phyloP scores from a whole-genome alignment of 2,329 filamentous ascomycete species.

The Trichoderma sp. region DNA sequence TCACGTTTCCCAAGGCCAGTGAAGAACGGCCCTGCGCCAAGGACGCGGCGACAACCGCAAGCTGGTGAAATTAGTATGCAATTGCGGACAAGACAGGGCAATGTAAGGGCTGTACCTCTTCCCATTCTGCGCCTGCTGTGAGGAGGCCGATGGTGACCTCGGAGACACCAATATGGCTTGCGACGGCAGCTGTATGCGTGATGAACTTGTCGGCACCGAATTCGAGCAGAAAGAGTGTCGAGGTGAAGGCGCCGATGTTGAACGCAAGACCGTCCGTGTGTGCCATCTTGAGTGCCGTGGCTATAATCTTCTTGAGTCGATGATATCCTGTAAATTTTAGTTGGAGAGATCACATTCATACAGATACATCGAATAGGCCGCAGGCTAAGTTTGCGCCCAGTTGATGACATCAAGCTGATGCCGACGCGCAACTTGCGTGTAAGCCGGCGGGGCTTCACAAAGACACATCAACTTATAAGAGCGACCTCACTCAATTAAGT shows the following conservation, averaged over 20 bases:
- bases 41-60: slow-evolving; percentile 53
- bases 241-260: slow-evolving; percentile 5
- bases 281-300: background rate
- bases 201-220: slow-evolving; percentile 7
- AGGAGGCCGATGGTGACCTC: slow-evolving; percentile 53
- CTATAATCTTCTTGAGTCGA: background rate
- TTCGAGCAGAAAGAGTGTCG: slow-evolving; percentile 6
- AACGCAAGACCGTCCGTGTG: background rate
- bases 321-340: too few species aligned
- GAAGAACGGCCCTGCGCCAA: slow-evolving; percentile 50
- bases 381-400: background rate
- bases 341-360: too few species aligned
- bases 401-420: background rate
- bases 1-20: slow-evolving; percentile 56
- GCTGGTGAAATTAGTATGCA: slow-evolving; percentile 31
- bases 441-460: background rate
- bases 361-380: too few species aligned
- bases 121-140: slow-evolving; percentile 58
- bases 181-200: background rate
- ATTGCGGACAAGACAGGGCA: background rate
- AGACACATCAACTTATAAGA: too few species aligned
- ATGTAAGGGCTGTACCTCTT: slow-evolving; percentile 48
- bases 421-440: background rate
- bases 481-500: too few species aligned
- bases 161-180: slow-evolving; percentile 43